Conservation (phyloP, 805 yeast species). For the Myxozyma nipponensis region DNA sequence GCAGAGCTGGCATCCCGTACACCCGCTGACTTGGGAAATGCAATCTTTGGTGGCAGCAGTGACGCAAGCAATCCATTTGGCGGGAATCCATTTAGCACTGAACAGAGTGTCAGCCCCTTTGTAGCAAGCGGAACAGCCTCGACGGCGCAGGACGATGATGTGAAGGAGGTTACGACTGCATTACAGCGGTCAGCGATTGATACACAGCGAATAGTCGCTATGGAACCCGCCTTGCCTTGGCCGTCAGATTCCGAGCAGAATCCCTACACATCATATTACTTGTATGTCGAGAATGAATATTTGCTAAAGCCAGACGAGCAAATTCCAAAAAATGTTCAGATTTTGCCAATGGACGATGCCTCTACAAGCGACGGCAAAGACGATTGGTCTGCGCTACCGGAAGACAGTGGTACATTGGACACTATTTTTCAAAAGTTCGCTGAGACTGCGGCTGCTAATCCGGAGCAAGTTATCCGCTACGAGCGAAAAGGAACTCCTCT, state of each 20-base stretch:
- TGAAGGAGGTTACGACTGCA: slow-evolving; percentile 3
- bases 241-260: slow-evolving; percentile 7
- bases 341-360: slow-evolving; percentile 26
- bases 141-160: not conserved
- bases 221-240: slow-evolving; percentile 13
- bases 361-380: slow-evolving; percentile 7
- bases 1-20: slow-evolving; percentile 25
- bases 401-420: slow-evolving; percentile 50
- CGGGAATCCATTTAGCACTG: slow-evolving; percentile 2
- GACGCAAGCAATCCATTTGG: slow-evolving; percentile 30
- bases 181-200: slow-evolving; percentile 1
- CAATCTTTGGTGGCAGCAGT: slow-evolving; percentile 40
- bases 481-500: slow-evolving; percentile 76
- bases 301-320: slow-evolving; percentile 7
- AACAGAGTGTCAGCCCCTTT: not conserved
- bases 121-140: not conserved
- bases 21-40: slow-evolving; percentile 31
- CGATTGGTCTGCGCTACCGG: slow-evolving; percentile 28
- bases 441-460: slow-evolving; percentile 71
- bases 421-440: slow-evolving; percentile 75
- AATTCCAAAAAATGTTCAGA: slow-evolving; percentile 11
- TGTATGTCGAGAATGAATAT: slow-evolving; percentile 29
- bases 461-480: slow-evolving; percentile 82
- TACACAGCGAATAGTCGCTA: not conserved
- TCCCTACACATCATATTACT: slow-evolving; percentile 23